These are phyloP conservation scores for Apodospora peruviana DNA, from an alignment of 495 filamentous ascomycete species.

Conservation along the genomic window DNA sequence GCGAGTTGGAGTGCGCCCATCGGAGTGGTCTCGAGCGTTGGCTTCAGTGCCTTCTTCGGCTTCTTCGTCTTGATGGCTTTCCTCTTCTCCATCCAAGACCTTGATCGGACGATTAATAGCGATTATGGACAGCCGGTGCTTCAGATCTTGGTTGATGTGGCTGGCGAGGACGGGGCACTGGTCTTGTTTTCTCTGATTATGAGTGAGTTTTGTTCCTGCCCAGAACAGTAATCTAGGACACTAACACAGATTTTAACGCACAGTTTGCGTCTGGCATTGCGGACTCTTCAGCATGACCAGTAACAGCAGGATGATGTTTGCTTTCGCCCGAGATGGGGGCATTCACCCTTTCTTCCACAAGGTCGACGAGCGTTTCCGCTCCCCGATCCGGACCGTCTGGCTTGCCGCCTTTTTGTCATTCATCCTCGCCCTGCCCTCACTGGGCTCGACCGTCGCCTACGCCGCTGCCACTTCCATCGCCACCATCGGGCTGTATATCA, in stretches of 20 bases:
- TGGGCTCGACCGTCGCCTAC: conserved; percentile 57
- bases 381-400: conserved; percentile 55
- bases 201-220: conserved; percentile 14
- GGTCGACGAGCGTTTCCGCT: conserved; percentile 48
- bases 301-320: conserved; percentile 63
- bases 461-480: conserved; percentile 58
- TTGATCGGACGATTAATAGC: conserved; percentile 36
- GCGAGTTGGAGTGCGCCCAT: conserved; percentile 58
- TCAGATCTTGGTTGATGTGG: conserved; percentile 54
- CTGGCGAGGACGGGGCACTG: conserved; percentile 49
- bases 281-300: conserved; percentile 54
- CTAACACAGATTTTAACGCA: background rate
- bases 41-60: conserved; percentile 54
- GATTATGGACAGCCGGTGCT: conserved; percentile 47
- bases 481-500: conserved; percentile 65
- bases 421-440: conserved; percentile 53
- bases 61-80: conserved; percentile 57
- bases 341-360: conserved; percentile 50
- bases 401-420: conserved; percentile 56
- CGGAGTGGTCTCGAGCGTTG: conserved; percentile 55
- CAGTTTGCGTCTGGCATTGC: conserved; percentile 55
- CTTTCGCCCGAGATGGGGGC: conserved; percentile 50
- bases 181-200: conserved; percentile 54
- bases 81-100: conserved; percentile 56
- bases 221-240: no score